phyloP scores from a whole-genome alignment of 78 protist species.

The Monosiga brevicollis region DNA sequence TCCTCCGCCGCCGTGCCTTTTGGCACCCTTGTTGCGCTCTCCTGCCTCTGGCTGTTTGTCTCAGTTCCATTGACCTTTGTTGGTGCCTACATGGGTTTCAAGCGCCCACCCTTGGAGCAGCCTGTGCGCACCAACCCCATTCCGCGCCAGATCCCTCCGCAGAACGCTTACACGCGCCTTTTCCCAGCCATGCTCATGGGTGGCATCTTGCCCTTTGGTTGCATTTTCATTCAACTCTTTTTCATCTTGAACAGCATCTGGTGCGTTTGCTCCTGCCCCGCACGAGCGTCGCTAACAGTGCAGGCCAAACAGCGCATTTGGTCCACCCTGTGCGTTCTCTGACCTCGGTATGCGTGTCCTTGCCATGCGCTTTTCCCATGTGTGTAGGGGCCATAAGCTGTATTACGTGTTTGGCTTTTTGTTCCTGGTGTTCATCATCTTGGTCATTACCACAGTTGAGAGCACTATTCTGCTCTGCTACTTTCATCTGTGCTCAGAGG shows the following conservation, averaged over 20 bases:
- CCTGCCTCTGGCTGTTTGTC: slow-evolving; percentile 82
- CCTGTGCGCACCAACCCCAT: slow-evolving; percentile 84
- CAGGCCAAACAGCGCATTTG: too few species aligned
- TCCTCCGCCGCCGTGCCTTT: slow-evolving; percentile 80
- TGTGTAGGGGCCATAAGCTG: slow-evolving; percentile 42
- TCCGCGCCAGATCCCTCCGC: slow-evolving; percentile 72
- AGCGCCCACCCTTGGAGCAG: slow-evolving; percentile 31
- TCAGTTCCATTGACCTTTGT: slow-evolving; percentile 87
- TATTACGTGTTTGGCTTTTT: slow-evolving; percentile 93
- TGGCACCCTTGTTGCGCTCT: slow-evolving; percentile 45
- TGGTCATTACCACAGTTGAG: slow-evolving; percentile 79
- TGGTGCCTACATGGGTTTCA: slow-evolving; percentile 86
- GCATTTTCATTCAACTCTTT: slow-evolving; percentile 87
- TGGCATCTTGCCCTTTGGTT: slow-evolving; percentile 91
- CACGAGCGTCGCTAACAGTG: too few species aligned
- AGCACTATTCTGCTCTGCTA: slow-evolving; percentile 85
- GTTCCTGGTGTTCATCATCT: slow-evolving; percentile 78
- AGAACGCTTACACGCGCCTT: slow-evolving; percentile 77
- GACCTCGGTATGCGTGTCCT: too few species aligned
- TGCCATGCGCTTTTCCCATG: too few species aligned
- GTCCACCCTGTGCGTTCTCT: too few species aligned
- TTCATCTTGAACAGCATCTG: slow-evolving; percentile 82
- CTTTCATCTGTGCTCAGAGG: slow-evolving; percentile 85
- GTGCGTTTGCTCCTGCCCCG: too few species aligned
- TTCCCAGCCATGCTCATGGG: slow-evolving; percentile 71